Base-by-base conservation (phyloP, 108 stramenopile genomes). In the Cyclotella atomus region DNA sequence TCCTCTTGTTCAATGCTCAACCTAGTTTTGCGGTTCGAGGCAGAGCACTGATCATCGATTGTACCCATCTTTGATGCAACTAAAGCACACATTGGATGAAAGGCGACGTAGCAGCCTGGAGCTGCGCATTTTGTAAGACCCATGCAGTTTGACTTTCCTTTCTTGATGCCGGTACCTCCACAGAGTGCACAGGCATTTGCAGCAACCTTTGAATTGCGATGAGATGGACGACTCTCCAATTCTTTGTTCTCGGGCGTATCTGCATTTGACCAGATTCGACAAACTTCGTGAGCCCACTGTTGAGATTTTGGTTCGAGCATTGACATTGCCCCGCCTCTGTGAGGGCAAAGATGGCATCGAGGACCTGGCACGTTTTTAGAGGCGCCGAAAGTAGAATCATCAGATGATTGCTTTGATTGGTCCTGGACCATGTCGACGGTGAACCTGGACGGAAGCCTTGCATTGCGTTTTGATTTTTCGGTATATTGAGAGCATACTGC, bases 21-120 rank as follows among this genome's bases (percentile, higher is more conserved):
- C 27, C 74, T 71, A 45, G 72, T 75, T 24, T 54, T 76, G 5
- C 81, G 57, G 65, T 41, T 44, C 36, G 52, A 30, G 24, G 53
- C 78, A 28, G 73, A 35, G 10, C 47, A 47, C 1, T 56, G 34
- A 21, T 74, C 43, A n/a, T 36, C 47, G 29, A 24, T 57, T 8
- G 46, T 59, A 29, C 12, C 29, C 20, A 44, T 64, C 38, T 54
- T 79, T 44, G 87, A 79, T 29, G 87, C 60, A 43, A 89, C 44
- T 23, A 91, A 50, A 35, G 87, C 92, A 72, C 92, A 93, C 88
- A 90, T 89, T 10, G 92, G 89, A 82, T 93, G 92, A 52, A 93
- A 90, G 19, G 75, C 64, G 17, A 90, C 70, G 23, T 61, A 80
- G 64, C 92, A 93, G 33, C 89, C 76, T 24, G 69, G 46, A 23